A percentile compares a stretch with the other conserved stretches of the same genome.
Evolutionary conservation across 345 rosid genomes (phyloP).

Genomic region (Hibiscus syriacus): DNA sequence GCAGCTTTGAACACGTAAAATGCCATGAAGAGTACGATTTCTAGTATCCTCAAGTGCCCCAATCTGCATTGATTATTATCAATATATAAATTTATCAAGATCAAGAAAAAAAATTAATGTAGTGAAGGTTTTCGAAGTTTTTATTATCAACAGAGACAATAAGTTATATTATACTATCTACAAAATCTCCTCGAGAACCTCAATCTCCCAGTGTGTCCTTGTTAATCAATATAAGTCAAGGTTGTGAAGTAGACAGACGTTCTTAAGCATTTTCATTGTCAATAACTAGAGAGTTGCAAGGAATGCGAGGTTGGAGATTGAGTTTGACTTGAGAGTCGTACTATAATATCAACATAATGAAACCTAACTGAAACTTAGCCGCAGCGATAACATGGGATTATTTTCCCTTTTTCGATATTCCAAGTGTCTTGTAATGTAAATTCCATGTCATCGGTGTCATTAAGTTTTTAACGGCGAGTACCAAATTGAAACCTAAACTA

Average conservation of each 20-base stretch:
- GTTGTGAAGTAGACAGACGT: background rate
- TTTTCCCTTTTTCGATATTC: no score
- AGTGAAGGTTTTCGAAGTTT: no score
- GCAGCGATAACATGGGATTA: no score
- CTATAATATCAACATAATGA: background rate
- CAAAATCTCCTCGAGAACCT: background rate
- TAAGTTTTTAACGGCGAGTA: no score
- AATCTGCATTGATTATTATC: conserved; percentile 44
- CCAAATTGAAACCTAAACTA: no score
- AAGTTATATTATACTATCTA: conserved; percentile 27
- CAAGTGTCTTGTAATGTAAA: no score
- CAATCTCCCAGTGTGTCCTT: background rate
- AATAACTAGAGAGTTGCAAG: background rate
- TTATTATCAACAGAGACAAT: background rate
- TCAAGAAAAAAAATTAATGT: no score
- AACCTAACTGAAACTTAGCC: no score
- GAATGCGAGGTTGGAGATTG: background rate
- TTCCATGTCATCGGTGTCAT: no score
- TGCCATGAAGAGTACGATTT: conserved; percentile 92
- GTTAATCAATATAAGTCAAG: background rate
- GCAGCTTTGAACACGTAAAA: conserved; percentile 89
- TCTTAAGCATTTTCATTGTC: background rate
- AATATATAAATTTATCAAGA: background rate
- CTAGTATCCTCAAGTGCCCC: conserved; percentile 97
- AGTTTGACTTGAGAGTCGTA: background rate